Conservation (phyloP, 2,329 filamentous ascomycete genomes). For the Ilyonectria sp. region DNA sequence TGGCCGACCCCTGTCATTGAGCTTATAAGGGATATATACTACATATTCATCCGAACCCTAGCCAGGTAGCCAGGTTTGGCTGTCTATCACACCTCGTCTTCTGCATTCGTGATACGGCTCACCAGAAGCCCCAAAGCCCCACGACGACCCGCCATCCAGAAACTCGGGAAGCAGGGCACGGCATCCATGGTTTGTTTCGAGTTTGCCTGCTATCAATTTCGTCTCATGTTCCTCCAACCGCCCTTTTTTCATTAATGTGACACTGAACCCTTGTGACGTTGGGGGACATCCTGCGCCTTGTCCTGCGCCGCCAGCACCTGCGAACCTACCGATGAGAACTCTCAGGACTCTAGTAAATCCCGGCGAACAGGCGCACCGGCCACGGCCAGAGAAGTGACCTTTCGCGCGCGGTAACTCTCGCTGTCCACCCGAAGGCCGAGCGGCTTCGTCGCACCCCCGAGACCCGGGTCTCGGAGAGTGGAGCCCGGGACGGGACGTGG, state of each 20-base stretch:
- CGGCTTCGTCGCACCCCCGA: neutral
- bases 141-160: slow-evolving; percentile 3
- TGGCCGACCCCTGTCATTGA: neutral
- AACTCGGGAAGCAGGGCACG: slow-evolving; percentile 23
- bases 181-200: slow-evolving; percentile 34
- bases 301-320: neutral
- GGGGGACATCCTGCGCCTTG: neutral
- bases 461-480: neutral
- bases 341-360: no score
- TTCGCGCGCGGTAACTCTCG: neutral
- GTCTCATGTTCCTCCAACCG: neutral
- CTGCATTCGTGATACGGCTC: neutral
- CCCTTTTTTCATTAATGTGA: neutral
- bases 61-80: neutral
- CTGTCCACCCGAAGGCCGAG: neutral
- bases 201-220: neutral
- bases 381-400: neutral
- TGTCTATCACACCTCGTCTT: neutral
- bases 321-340: neutral
- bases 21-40: slow-evolving; percentile 2
- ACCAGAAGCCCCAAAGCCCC: neutral
- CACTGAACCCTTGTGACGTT: neutral
- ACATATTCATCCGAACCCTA: neutral
- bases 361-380: no score
- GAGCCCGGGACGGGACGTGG: neutral